Conservation (phyloP, 2,329 filamentous ascomycete genomes). For the Fonsecaea nubica region DNA sequence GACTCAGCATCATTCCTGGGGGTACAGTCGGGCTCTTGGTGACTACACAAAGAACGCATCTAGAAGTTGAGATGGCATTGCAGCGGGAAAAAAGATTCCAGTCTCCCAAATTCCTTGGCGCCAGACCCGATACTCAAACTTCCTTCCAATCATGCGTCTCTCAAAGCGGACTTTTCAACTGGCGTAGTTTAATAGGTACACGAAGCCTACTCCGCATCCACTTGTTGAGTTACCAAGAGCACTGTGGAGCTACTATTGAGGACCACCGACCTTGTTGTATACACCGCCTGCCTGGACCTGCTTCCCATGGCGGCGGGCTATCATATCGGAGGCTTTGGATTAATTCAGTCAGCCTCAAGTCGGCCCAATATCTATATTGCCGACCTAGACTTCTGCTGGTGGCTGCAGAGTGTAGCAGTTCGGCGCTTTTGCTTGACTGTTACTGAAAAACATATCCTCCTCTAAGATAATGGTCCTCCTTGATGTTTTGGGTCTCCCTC, state of each 20-base stretch:
- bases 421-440: constrained; percentile 2
- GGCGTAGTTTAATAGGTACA: not conserved
- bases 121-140: not conserved
- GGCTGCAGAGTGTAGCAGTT: not conserved
- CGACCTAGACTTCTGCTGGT: not conserved
- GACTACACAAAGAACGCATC: not conserved
- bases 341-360: not conserved
- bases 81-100: constrained; percentile 1
- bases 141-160: constrained; percentile 4
- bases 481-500: not conserved
- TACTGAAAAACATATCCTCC: not conserved
- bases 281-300: not conserved
- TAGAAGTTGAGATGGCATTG: not conserved
- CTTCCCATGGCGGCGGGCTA: not conserved
- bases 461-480: not conserved
- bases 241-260: not conserved
- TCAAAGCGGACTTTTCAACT: not conserved
- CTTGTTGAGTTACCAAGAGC: not conserved
- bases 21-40: not conserved
- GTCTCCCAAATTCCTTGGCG: not conserved
- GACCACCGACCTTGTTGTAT: not conserved
- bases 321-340: constrained; percentile 2
- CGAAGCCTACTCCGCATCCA: not conserved
- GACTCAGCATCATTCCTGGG: constrained; percentile 28
- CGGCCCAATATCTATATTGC: not conserved